Evolutionary conservation across 2,329 filamentous ascomycete genomes (phyloP), one percentile per base, ranked within the genome.

Genomic region (Aspergillus quadricinctus): DNA sequence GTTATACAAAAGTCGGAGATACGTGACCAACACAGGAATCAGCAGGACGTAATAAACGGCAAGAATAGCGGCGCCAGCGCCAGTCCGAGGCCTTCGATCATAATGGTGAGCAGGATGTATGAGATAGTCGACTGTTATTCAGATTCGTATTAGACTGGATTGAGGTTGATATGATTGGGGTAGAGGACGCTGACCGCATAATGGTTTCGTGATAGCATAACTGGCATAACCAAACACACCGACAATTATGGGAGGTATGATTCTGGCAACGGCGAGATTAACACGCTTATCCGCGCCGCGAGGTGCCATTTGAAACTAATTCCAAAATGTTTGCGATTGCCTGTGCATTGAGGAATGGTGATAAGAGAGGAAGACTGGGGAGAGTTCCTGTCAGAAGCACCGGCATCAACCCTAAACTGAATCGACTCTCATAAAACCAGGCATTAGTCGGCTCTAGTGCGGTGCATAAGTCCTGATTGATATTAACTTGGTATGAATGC

Each of bases 21-120:
- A 97, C 21, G 87, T 81, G 31, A 78, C 66, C 25, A 87, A 68
- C 66, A 91, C 83, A 29, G 88, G 78, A 17, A 89, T 63, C 48
- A 96, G 78, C 53, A 95, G 79, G 53, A 92, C 52, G 66, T 88
- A 88, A 74, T 90, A 92, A 25, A 92, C 73, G 28, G 85, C 82
- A 48, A 96, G 78, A 55, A 96, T 83, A 11, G 83, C 84, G 56
- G 88, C 82, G 45, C 86, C 90, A 29, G 85, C 76, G 53, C 83
- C 81, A 57, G 76, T 68, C 77, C 81, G 74, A 68, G 73, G 71
- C 66, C 70, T 48, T 69, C 66, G 63, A 66, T 66, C 62, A 64
- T 71, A 70, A 57, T 72, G 66, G 53, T 70, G 66, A 50, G 75
- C 68, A 25, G 81, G 78, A 54, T 78, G 72, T 59, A 92, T 78